Evolutionary conservation across 2,329 filamentous ascomycete species (phyloP).

Genomic region (Verticillium longisporum): DNA sequence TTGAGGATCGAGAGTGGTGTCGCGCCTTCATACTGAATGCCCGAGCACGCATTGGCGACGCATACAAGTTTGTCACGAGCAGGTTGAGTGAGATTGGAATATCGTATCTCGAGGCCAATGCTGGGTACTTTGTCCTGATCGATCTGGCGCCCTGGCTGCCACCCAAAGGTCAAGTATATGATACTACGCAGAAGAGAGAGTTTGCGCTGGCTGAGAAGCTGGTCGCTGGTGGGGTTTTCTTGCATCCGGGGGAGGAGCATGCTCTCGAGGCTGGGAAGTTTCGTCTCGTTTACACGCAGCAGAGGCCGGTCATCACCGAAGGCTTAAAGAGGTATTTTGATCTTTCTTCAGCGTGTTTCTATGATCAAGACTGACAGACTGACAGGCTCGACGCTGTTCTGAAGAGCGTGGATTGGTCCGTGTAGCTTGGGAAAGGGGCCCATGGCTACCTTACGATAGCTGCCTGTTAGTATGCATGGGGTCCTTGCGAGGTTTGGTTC

Average conservation of each 20-base stretch:
- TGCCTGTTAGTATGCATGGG: too few species aligned
- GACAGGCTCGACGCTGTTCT: not conserved
- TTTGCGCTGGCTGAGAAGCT: slow-evolving; percentile 36
- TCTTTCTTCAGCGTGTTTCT: not conserved
- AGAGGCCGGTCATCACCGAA: slow-evolving; percentile 24
- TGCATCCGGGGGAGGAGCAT: slow-evolving; percentile 41
- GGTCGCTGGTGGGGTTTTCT: slow-evolving; percentile 37
- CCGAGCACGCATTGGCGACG: slow-evolving; percentile 27
- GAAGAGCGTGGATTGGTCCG: not conserved
- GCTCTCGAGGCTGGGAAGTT: slow-evolving; percentile 43
- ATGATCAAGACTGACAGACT: not conserved
- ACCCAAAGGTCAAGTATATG: slow-evolving; percentile 6
- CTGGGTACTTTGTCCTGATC: slow-evolving; percentile 51
- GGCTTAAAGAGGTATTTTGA: slow-evolving; percentile 25
- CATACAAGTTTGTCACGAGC: slow-evolving; percentile 29
- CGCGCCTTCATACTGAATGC: slow-evolving; percentile 34
- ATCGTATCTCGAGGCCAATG: slow-evolving; percentile 41
- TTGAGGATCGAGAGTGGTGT: slow-evolving; percentile 38
- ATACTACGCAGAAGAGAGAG: slow-evolving; percentile 28
- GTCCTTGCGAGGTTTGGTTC: too few species aligned
- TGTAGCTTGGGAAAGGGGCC: too few species aligned
- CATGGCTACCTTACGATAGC: too few species aligned
- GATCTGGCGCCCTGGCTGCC: slow-evolving; percentile 39
- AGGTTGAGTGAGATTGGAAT: slow-evolving; percentile 33
- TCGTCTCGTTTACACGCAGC: slow-evolving; percentile 43